These are phyloP conservation scores for Trametes villosa DNA, from an alignment of 768 basidiomycete genomes.

Conservation along the genomic window DNA sequence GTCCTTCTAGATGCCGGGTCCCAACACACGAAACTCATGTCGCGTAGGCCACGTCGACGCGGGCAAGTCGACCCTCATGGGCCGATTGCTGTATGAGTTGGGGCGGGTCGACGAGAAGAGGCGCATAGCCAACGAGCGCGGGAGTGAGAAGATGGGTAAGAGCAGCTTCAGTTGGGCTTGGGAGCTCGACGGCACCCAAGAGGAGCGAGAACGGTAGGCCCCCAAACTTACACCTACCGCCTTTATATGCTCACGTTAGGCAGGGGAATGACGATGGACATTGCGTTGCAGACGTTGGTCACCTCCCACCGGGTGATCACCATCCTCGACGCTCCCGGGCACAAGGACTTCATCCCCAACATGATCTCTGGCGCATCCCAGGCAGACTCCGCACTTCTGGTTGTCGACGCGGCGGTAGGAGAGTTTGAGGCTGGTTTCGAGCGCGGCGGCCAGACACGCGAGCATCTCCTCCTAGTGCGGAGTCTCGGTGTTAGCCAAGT, in stretches of 20 bases:
- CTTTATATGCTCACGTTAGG: background rate
- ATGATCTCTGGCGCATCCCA: slow-evolving; percentile 99
- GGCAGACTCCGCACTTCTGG: slow-evolving; percentile 92
- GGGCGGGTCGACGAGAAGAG: slow-evolving; percentile 88
- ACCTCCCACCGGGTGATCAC: slow-evolving; percentile 83
- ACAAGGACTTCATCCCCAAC: slow-evolving; percentile 97
- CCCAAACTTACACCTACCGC: no score
- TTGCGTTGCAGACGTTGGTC: slow-evolving; percentile 78
- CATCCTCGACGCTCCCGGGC: slow-evolving; percentile 96
- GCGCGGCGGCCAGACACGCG: slow-evolving; percentile 91
- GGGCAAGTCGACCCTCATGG: slow-evolving; percentile 98
- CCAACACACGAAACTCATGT: background rate
- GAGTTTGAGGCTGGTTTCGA: slow-evolving; percentile 98
- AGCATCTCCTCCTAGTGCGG: slow-evolving; percentile 89
- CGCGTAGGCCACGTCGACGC: slow-evolving; percentile 93
- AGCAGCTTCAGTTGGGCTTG: slow-evolving; percentile 98
- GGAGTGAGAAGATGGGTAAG: slow-evolving; percentile 89
- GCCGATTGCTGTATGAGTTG: slow-evolving; percentile 88
- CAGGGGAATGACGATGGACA: slow-evolving; percentile 98
- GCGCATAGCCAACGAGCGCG: slow-evolving; percentile 82
- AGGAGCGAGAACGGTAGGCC: slow-evolving; percentile 87
- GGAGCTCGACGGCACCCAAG: slow-evolving; percentile 90
- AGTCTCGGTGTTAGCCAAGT: slow-evolving; percentile 92
- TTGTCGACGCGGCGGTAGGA: slow-evolving; percentile 87
- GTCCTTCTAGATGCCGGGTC: slow-evolving; percentile 1